phyloP scores from a whole-genome alignment of 75 land plant species.

The Sequoiadendron giganteum region DNA sequence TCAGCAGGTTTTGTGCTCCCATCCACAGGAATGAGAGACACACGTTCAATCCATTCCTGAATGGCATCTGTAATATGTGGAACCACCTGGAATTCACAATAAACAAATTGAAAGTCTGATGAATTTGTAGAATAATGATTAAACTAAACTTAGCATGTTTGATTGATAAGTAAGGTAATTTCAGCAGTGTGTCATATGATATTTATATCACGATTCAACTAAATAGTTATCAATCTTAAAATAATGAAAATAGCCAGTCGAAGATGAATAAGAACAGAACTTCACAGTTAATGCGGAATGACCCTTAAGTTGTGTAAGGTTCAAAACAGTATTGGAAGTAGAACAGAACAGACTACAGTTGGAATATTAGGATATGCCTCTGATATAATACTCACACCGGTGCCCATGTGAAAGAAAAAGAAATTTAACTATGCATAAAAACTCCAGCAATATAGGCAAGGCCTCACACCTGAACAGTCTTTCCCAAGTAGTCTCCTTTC shows the following conservation, averaged over 20 bases:
- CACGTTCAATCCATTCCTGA: constrained; percentile 97
- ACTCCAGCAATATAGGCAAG: background rate
- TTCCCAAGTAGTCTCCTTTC: constrained; percentile 90
- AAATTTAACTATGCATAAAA: background rate
- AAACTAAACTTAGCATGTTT: background rate
- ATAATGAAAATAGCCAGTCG: background rate
- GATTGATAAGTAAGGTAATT: too few relatives aligned
- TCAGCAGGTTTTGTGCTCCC: constrained; percentile 80
- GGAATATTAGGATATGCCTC: background rate
- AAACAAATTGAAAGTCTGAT: background rate
- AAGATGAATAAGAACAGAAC: background rate
- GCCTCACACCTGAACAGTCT: constrained; percentile 83
- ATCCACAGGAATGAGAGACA: constrained; percentile 84
- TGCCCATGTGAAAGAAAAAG: background rate
- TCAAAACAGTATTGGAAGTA: background rate
- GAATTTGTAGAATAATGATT: background rate
- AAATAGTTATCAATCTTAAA: background rate
- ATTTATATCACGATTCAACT: too few relatives aligned
- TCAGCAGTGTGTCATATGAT: too few relatives aligned
- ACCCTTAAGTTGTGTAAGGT: background rate
- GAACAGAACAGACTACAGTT: background rate
- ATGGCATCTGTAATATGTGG: constrained; percentile 96
- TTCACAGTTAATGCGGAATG: background rate
- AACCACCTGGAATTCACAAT: constrained; percentile 53
- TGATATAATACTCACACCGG: background rate